Conservation (phyloP, 345 rosid genomes). For the Cardamine occulta region DNA sequence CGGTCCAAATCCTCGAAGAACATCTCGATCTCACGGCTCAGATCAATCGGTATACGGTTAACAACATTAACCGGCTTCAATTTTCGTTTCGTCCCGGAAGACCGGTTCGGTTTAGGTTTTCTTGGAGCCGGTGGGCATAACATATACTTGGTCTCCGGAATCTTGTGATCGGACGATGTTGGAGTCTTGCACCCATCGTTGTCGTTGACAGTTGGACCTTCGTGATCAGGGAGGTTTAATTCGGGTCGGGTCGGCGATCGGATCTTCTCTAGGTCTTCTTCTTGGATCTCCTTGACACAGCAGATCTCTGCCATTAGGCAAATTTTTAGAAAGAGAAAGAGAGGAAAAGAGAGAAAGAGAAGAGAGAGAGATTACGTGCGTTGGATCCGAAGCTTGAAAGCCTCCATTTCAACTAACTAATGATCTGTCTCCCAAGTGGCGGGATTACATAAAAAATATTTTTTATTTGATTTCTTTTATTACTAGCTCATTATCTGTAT, state of each 20-base stretch:
- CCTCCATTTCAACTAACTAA: conserved; percentile 47
- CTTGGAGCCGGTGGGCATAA: conserved; percentile 65
- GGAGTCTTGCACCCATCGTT: conserved; percentile 70
- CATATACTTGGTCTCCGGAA: conserved; percentile 42
- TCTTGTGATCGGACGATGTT: conserved; percentile 54
- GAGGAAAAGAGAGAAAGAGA: conserved; percentile 8
- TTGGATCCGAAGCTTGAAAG: conserved; percentile 54
- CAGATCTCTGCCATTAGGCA: conserved; percentile 42
- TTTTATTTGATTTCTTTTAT: conserved; percentile 31
- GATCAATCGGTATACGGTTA: conserved; percentile 47
- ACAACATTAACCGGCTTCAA: conserved; percentile 19
- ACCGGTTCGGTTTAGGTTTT: conserved; percentile 42
- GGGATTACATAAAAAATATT: conserved; percentile 35
- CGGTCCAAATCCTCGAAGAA: conserved; percentile 49
- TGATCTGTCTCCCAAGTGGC: conserved; percentile 50
- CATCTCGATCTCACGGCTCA: conserved; percentile 53
- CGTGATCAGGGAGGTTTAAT: conserved; percentile 20
- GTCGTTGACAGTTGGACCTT: conserved; percentile 34
- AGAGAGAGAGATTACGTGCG: conserved; percentile 38
- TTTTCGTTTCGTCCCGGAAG: conserved; percentile 48
- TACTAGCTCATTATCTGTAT: not conserved
- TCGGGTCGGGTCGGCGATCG: conserved; percentile 38
- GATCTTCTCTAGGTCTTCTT: conserved; percentile 46
- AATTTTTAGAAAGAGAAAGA: conserved; percentile 20
- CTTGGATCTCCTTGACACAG: conserved; percentile 41